These are phyloP conservation scores for Candida chauliodis DNA, from an alignment of 805 yeast genomes.

Conservation along the genomic window DNA sequence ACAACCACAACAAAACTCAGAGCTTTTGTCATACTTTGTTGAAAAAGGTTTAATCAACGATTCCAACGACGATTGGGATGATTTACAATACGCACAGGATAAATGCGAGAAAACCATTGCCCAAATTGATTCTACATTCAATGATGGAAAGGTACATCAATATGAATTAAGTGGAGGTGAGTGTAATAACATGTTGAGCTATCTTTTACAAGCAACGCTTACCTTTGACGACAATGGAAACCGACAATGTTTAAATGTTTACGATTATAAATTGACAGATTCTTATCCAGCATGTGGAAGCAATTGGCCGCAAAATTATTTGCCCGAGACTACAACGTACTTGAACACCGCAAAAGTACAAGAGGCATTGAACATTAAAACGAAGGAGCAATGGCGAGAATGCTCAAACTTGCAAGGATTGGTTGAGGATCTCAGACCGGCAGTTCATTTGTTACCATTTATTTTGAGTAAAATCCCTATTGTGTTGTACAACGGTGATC, in stretches of 20 bases:
- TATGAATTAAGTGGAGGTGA: slow-evolving; percentile 23
- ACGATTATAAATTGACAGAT: slow-evolving; percentile 71
- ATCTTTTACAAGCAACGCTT: slow-evolving; percentile 31
- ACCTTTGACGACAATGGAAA: slow-evolving; percentile 24
- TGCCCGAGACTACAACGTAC: slow-evolving; percentile 47
- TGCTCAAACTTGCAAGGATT: slow-evolving; percentile 54
- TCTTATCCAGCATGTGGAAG: slow-evolving; percentile 82
- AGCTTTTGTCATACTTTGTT: slow-evolving; percentile 69
- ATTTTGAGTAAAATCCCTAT: slow-evolving; percentile 59
- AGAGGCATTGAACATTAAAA: slow-evolving; percentile 47
- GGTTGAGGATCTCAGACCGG: slow-evolving; percentile 59
- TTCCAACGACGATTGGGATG: slow-evolving; percentile 35
- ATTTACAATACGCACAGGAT: slow-evolving; percentile 50
- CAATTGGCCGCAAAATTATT: slow-evolving; percentile 81
- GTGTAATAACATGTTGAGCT: slow-evolving; percentile 48
- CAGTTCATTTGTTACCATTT: slow-evolving; percentile 62
- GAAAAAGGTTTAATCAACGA: slow-evolving; percentile 54
- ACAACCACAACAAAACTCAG: slow-evolving; percentile 77
- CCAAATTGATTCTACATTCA: slow-evolving; percentile 13
- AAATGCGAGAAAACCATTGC: slow-evolving; percentile 55
- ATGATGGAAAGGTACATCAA: slow-evolving; percentile 15
- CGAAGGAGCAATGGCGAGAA: slow-evolving; percentile 65
- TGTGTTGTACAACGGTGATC: slow-evolving; percentile 79
- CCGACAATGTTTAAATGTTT: slow-evolving; percentile 72
- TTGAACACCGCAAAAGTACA: slow-evolving; percentile 46